These are phyloP conservation scores for Solanum okadae DNA, from an alignment of 257 asterid species.

Conservation along the genomic window DNA sequence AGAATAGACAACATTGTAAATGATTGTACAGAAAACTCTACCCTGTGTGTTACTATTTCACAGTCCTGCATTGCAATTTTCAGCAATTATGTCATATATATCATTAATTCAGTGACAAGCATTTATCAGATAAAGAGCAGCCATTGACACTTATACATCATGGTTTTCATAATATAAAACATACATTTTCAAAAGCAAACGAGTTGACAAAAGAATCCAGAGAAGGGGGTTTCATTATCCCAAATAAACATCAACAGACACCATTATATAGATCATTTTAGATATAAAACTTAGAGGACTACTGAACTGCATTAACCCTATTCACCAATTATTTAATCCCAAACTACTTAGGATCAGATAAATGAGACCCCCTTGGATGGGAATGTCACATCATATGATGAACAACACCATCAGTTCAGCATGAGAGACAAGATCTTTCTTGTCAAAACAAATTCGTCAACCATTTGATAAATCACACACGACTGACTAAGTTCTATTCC, in stretches of 20 bases:
- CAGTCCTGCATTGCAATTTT: neutral
- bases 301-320: neutral
- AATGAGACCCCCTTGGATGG: neutral
- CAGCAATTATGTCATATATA: neutral
- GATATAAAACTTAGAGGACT: neutral
- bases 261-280: neutral
- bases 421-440: neutral
- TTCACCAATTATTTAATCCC: neutral
- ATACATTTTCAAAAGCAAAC: neutral
- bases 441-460: neutral
- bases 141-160: neutral
- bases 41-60: neutral
- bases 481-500: neutral
- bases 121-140: neutral
- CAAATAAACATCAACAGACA: neutral
- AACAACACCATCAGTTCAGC: neutral
- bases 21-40: neutral
- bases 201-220: neutral
- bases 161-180: neutral
- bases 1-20: slow-evolving; percentile 69
- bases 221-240: neutral
- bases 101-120: neutral
- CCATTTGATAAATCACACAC: neutral
- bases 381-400: neutral
- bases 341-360: neutral